Percentiles rank a stretch among this genome's conserved stretches.
Evolutionary conservation across 371 early-diverging fungal species (phyloP).

Genomic region (Mucor circinelloides): DNA sequence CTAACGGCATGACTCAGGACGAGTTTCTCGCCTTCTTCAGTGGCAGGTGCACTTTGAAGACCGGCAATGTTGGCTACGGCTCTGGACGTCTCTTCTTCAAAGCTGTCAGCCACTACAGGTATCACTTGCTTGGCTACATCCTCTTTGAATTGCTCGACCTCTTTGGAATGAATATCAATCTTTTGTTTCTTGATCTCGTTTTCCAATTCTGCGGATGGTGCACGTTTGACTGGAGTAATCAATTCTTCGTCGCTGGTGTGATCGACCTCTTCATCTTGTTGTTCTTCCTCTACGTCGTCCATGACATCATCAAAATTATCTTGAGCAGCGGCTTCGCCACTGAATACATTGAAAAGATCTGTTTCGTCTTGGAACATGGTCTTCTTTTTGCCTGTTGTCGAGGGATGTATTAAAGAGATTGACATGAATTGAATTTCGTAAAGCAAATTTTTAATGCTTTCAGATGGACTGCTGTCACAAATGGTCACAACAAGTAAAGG

Average conservation of each 20-base stretch:
- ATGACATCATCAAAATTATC: slow-evolving; percentile 28
- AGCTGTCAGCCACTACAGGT: slow-evolving; percentile 79
- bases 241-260: not conserved
- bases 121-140: slow-evolving; percentile 28
- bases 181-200: slow-evolving; percentile 13
- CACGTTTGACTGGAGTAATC: slow-evolving; percentile 4
- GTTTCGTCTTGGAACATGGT: slow-evolving; percentile 30
- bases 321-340: slow-evolving; percentile 6
- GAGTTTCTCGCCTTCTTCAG: slow-evolving; percentile 61
- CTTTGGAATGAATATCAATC: slow-evolving; percentile 1
- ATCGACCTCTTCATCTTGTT: not conserved
- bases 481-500: not conserved
- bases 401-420: not conserved
- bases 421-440: not conserved
- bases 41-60: slow-evolving; percentile 54
- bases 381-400: not conserved
- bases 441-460: not conserved
- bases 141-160: slow-evolving; percentile 11
- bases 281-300: slow-evolving; percentile 3
- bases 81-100: slow-evolving; percentile 77
- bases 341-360: slow-evolving; percentile 23
- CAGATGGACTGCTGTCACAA: not conserved
- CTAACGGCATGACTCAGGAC: slow-evolving; percentile 70
- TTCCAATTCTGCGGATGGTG: slow-evolving; percentile 8
- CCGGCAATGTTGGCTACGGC: slow-evolving; percentile 72